These are phyloP conservation scores for Aureobasidium vineae DNA, from an alignment of 2,329 filamentous ascomycete species.

Conservation along the genomic window DNA sequence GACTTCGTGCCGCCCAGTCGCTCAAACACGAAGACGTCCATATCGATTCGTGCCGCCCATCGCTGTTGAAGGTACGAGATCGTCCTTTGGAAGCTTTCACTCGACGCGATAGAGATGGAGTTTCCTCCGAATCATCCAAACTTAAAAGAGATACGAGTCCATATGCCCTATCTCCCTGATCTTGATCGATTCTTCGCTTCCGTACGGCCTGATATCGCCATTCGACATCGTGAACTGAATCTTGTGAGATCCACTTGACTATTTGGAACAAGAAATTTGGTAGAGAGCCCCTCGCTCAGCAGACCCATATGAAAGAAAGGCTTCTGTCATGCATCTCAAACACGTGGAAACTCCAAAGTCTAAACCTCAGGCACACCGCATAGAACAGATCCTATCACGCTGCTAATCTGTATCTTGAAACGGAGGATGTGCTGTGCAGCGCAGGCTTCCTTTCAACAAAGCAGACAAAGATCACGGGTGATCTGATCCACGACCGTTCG, in stretches of 20 bases:
- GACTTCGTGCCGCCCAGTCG: too few relatives aligned
- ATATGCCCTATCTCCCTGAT: not conserved
- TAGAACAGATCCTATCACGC: too few relatives aligned
- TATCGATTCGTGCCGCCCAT: not conserved
- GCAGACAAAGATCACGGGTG: not conserved
- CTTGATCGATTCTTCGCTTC: not conserved
- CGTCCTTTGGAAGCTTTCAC: not conserved
- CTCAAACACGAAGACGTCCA: not conserved
- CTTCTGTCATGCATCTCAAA: slow-evolving; percentile 10
- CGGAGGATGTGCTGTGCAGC: not conserved
- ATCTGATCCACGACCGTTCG: not conserved
- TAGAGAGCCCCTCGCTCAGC: not conserved
- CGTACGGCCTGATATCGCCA: not conserved
- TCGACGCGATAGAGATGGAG: not conserved
- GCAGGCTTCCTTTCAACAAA: not conserved
- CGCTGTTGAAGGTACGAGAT: not conserved
- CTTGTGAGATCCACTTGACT: too few relatives aligned
- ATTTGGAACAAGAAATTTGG: not conserved
- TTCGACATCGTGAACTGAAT: too few relatives aligned
- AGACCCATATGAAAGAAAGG: not conserved
- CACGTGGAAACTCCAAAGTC: slow-evolving; percentile 1
- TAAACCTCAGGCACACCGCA: not conserved
- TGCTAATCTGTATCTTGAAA: not conserved
- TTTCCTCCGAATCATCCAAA: not conserved
- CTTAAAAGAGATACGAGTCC: not conserved